These are phyloP conservation scores for Diplodia seriata DNA, from an alignment of 2,329 filamentous ascomycete genomes.

Conservation along the genomic window DNA sequence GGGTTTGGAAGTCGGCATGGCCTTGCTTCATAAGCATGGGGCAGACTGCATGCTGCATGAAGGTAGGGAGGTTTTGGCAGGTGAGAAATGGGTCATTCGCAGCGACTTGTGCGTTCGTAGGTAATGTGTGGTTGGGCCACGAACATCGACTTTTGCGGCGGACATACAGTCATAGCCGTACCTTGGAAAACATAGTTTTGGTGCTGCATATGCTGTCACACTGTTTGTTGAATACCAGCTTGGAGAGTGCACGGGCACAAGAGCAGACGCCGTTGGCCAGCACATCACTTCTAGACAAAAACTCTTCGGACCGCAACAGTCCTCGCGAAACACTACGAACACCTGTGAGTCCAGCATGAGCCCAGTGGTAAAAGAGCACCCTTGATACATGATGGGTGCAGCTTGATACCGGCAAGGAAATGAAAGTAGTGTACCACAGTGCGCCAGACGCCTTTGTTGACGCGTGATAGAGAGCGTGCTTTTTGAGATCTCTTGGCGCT, in stretches of 20 bases:
- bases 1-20: conserved; percentile 80
- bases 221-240: no score
- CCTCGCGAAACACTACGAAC: neutral
- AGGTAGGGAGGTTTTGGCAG: conserved; percentile 76
- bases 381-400: neutral
- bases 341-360: neutral
- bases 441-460: conserved; percentile 8
- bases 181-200: no score
- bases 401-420: neutral
- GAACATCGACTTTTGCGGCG: no score
- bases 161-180: no score
- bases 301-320: neutral
- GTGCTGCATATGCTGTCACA: neutral
- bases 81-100: conserved; percentile 90
- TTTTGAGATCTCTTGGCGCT: conserved; percentile 16
- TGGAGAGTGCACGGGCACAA: neutral
- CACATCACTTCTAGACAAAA: neutral
- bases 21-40: conserved; percentile 86
- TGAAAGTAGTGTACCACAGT: neutral
- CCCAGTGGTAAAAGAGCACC: neutral
- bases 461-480: neutral
- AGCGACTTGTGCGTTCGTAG: conserved; percentile 77
- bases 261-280: neutral
- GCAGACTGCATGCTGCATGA: conserved; percentile 90
- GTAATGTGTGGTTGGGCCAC: conserved; percentile 38